Conservation (phyloP, 768 basidiomycete genomes). For the Multifurca ochricompacta region DNA sequence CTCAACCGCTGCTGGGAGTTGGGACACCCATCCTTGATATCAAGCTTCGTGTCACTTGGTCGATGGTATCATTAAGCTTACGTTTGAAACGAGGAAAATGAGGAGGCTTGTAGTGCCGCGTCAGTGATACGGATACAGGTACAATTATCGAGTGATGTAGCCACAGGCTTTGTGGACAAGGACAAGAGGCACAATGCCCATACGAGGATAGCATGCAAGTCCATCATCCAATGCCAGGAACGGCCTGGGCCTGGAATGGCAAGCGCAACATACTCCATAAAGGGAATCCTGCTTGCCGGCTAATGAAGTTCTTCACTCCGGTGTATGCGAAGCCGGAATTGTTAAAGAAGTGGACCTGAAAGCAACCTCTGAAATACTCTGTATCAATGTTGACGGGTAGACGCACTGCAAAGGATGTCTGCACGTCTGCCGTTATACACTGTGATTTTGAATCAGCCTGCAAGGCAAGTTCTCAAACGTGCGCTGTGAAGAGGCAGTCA, state of each 20-base stretch:
- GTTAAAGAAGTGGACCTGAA: conserved; percentile 1
- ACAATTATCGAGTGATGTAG: not conserved
- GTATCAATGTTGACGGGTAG: not conserved
- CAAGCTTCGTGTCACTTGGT: no score
- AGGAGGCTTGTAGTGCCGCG: no score
- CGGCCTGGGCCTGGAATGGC: not conserved
- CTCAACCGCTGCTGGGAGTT: no score
- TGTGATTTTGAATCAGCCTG: not conserved
- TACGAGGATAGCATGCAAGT: no score
- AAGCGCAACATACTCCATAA: conserved; percentile 2
- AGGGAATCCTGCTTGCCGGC: conserved; percentile 1
- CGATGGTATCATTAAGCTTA: no score
- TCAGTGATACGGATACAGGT: no score
- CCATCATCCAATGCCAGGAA: not conserved
- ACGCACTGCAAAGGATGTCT: not conserved
- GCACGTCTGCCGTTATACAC: not conserved
- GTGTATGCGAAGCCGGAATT: not conserved
- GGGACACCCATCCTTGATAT: no score
- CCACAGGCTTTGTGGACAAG: not conserved
- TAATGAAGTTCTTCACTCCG: conserved; percentile 1
- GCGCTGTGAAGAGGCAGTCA: not conserved
- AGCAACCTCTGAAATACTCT: not conserved
- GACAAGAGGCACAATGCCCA: not conserved
- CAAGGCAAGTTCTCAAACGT: not conserved
- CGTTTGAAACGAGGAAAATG: no score